Base-by-base conservation (phyloP, 176 grass and related monocot species). In the Tillandsia fasciculata region DNA sequence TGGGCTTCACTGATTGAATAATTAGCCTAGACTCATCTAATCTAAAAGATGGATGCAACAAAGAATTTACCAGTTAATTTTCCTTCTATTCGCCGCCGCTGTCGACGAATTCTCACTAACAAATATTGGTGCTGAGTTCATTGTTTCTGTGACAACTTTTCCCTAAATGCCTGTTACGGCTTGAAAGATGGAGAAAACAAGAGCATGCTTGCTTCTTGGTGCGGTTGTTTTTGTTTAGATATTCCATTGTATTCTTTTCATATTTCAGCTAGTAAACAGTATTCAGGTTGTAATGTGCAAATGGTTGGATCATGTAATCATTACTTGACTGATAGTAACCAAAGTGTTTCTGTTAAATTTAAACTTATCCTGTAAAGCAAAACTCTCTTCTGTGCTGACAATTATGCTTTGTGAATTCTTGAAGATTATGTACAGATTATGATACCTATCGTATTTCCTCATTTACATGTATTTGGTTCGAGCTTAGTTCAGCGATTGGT, bases 1-100 rank as follows among this genome's bases (percentile, higher is more conserved):
- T 56, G 80, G 89, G 64, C 88, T 99, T 50, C 77, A 84, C 65
- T 99, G 71, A 92, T 74, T 74, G 18, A 13, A 70, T 17, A 57
- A 17, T 23, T 15, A 18, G n/a, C n/a, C 22, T 61, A 61, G 0
- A 23, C 52, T 12, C 52, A 56, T 56, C 52, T 56, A 6, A 56
- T n/a, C 26, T 66, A 8, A 28, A 27, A 66, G 22, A 66, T 66
- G 12, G 20, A 26, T 42, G 26, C 64, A 47, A 26, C 13, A 13
- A 28, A 66, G 64, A 66, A 66, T 66, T 12, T n/a, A 3, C 13
- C 12, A 56, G 11, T n/a, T 20, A 20, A 20, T 20, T 56, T n/a
- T n/a, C 52, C 3, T n/a, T 56, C 13, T n/a, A 56, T 56, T 13
- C 5, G 5, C 1, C 12, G 2, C 6, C 52, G 24, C 9, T n/a